These are phyloP conservation scores for Narthecium ossifragum DNA, from an alignment of 106 monocot species.

Conservation along the genomic window DNA sequence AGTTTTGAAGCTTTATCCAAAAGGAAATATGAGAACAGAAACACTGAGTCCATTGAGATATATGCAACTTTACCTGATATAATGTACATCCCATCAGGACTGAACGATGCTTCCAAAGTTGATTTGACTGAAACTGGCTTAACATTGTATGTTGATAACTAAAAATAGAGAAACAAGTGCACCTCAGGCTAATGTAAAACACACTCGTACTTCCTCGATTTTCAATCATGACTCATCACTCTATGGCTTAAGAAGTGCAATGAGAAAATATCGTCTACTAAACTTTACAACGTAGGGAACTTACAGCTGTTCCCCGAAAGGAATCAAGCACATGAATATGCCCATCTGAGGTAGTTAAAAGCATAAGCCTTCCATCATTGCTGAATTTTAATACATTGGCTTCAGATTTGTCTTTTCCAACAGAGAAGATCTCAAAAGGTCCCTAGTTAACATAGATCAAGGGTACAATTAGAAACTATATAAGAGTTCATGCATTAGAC, in stretches of 20 bases:
- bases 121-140: constrained; percentile 68
- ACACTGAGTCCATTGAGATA: background rate
- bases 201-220: too few species aligned
- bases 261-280: too few species aligned
- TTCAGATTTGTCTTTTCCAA: constrained; percentile 70
- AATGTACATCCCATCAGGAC: constrained; percentile 78
- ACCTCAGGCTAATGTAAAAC: background rate
- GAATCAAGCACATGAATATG: constrained; percentile 92
- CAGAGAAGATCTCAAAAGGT: constrained; percentile 85
- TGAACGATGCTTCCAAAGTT: constrained; percentile 96
- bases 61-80: constrained; percentile 56
- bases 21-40: background rate
- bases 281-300: too few species aligned
- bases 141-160: constrained; percentile 85
- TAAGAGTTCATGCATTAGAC: background rate
- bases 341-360: constrained; percentile 82
- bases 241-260: too few species aligned
- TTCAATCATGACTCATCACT: too few species aligned
- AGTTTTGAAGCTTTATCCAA: background rate
- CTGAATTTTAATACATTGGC: constrained; percentile 94
- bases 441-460: constrained; percentile 39
- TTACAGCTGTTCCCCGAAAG: constrained; percentile 76
- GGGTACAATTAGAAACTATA: background rate
- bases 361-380: constrained; percentile 80
- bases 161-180: constrained; percentile 4